These are phyloP conservation scores for Metschnikowia lunata DNA, from an alignment of 805 yeast genomes.

Conservation along the genomic window DNA sequence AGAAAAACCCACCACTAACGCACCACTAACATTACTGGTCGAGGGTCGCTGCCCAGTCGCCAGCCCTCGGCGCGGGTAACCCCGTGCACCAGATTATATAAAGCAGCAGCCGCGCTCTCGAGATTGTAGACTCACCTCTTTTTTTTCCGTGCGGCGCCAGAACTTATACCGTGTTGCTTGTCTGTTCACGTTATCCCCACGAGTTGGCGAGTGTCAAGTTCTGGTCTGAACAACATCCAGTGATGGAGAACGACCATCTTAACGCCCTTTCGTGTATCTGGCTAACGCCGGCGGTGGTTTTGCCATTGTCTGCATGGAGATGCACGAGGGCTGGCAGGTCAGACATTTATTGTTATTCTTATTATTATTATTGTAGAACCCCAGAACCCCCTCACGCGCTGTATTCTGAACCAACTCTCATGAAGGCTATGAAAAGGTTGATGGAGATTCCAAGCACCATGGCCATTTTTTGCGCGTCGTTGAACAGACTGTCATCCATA, in stretches of 20 bases:
- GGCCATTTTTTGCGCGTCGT: slow-evolving; percentile 60
- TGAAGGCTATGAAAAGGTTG: slow-evolving; percentile 63
- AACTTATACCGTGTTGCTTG: slow-evolving; percentile 51
- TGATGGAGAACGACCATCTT: slow-evolving; percentile 40
- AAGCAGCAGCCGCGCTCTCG: slow-evolving; percentile 1
- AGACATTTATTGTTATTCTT: slow-evolving; percentile 29
- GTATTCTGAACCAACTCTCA: slow-evolving; percentile 31
- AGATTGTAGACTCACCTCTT: not conserved
- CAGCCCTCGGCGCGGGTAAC: slow-evolving; percentile 13
- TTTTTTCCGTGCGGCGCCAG: slow-evolving; percentile 48
- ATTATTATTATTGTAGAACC: not conserved
- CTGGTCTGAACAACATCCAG: slow-evolving; percentile 44
- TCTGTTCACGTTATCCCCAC: slow-evolving; percentile 43
- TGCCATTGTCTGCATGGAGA: slow-evolving; percentile 20
- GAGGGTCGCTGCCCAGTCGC: no score
- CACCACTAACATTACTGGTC: not conserved
- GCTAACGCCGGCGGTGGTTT: slow-evolving; percentile 19
- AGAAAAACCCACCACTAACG: not conserved
- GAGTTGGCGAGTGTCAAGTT: slow-evolving; percentile 50
- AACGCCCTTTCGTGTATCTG: slow-evolving; percentile 37
- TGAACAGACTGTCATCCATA: slow-evolving; percentile 57
- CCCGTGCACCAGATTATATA: slow-evolving; percentile 10
- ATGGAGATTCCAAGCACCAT: slow-evolving; percentile 66
- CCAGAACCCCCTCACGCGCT: not conserved
- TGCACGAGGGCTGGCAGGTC: slow-evolving; percentile 48